phyloP scores from a whole-genome alignment of 192 early-diverging fungal genomes.

The Pilobolus umbonatus region DNA sequence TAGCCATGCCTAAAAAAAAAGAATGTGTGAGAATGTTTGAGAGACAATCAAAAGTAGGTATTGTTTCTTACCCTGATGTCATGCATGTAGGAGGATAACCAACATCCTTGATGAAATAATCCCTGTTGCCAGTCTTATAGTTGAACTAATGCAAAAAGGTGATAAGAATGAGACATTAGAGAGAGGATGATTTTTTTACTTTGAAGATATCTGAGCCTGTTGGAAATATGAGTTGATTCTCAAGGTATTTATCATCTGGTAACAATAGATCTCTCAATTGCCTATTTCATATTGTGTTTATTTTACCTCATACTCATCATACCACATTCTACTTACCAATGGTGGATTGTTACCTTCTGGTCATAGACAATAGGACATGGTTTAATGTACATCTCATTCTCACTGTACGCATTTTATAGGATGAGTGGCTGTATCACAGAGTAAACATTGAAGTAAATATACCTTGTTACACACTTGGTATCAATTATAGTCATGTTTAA shows the following conservation, averaged over 20 bases:
- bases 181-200: slow-evolving; percentile 32
- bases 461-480: slow-evolving; percentile 19
- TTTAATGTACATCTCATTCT: slow-evolving; percentile 61
- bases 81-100: slow-evolving; percentile 76
- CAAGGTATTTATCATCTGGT: slow-evolving; percentile 57
- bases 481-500: slow-evolving; percentile 21
- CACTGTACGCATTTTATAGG: too few species aligned
- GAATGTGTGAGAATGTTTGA: not conserved
- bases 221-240: slow-evolving; percentile 77
- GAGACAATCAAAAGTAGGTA: not conserved
- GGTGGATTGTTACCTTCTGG: slow-evolving; percentile 84
- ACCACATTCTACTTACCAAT: slow-evolving; percentile 63
- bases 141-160: slow-evolving; percentile 54
- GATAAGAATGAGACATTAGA: too few species aligned
- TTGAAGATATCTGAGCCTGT: slow-evolving; percentile 59
- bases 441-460: not conserved
- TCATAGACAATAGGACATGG: slow-evolving; percentile 63
- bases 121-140: slow-evolving; percentile 40
- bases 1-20: slow-evolving; percentile 47
- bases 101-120: slow-evolving; percentile 66
- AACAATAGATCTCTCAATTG: slow-evolving; percentile 88
- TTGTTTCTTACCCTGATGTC: slow-evolving; percentile 50
- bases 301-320: not conserved
- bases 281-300: slow-evolving; percentile 41
- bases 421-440: too few species aligned